phyloP scores from a whole-genome alignment of 1,139 yeast species.

The Suhomyces kunorum region DNA sequence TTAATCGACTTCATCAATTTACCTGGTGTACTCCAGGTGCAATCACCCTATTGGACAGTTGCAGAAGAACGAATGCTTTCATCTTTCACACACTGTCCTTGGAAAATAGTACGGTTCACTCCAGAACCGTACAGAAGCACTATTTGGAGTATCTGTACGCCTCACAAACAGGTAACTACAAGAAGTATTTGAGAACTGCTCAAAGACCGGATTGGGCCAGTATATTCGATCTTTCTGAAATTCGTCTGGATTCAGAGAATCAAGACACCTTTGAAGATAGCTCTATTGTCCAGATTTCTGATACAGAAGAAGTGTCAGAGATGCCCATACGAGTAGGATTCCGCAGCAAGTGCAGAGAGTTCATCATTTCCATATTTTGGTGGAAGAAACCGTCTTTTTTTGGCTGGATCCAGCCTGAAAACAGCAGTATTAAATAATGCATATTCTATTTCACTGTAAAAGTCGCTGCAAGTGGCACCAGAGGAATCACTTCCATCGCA shows the following conservation, averaged over 20 bases:
- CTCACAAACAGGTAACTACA: slow-evolving; percentile 10
- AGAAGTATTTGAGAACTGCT: slow-evolving; percentile 3
- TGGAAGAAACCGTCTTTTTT: background rate
- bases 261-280: background rate
- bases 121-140: slow-evolving; percentile 5
- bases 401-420: too few relatives aligned
- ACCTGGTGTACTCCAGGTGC: too few relatives aligned
- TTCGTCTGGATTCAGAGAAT: background rate
- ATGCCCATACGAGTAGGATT: background rate
- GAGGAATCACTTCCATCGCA: too few relatives aligned
- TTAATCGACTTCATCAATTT: background rate
- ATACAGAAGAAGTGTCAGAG: background rate
- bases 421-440: background rate
- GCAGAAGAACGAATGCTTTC: background rate
- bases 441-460: background rate
- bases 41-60: background rate
- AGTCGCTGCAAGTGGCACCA: too few relatives aligned
- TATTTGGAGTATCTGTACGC: background rate
- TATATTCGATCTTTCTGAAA: slow-evolving; percentile 2
- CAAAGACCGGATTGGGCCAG: slow-evolving; percentile 7
- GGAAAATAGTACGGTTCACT: background rate
- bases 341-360: background rate
- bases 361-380: background rate
- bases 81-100: background rate
- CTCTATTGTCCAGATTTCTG: background rate